Evolutionary conservation across 495 filamentous ascomycete genomes (phyloP).

Genomic region (Tuber calosporum): DNA sequence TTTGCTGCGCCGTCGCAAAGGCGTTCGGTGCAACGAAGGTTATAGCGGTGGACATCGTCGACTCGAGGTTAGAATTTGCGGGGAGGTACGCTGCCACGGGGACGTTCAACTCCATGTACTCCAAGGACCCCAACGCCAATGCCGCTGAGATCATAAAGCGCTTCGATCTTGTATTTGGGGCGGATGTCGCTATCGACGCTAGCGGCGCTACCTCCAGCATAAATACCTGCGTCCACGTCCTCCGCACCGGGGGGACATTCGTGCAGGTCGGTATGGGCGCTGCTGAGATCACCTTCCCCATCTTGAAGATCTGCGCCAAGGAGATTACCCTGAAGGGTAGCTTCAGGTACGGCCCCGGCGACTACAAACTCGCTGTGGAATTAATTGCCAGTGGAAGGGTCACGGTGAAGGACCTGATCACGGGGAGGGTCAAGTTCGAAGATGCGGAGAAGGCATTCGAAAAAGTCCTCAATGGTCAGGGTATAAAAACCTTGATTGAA

Average conservation of each 20-base stretch:
- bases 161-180: constrained; percentile 51
- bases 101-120: constrained; percentile 53
- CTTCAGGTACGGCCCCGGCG: constrained; percentile 75
- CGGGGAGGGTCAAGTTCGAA: constrained; percentile 60
- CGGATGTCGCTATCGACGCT: constrained; percentile 76
- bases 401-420: constrained; percentile 64
- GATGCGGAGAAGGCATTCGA: constrained; percentile 72
- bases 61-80: constrained; percentile 64
- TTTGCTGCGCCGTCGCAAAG: constrained; percentile 71
- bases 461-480: constrained; percentile 65
- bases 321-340: constrained; percentile 73
- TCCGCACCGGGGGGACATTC: constrained; percentile 67
- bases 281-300: constrained; percentile 69
- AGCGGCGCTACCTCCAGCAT: constrained; percentile 71
- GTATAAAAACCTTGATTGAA: constrained; percentile 77
- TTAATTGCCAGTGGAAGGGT: constrained; percentile 59
- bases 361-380: constrained; percentile 70
- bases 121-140: constrained; percentile 52
- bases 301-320: constrained; percentile 70
- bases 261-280: constrained; percentile 82
- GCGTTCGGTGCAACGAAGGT: constrained; percentile 69
- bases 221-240: constrained; percentile 62
- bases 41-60: constrained; percentile 68
- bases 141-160: constrained; percentile 52
- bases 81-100: constrained; percentile 56